Conservation (phyloP, 1,139 yeast species). For the Pichia sp. region DNA sequence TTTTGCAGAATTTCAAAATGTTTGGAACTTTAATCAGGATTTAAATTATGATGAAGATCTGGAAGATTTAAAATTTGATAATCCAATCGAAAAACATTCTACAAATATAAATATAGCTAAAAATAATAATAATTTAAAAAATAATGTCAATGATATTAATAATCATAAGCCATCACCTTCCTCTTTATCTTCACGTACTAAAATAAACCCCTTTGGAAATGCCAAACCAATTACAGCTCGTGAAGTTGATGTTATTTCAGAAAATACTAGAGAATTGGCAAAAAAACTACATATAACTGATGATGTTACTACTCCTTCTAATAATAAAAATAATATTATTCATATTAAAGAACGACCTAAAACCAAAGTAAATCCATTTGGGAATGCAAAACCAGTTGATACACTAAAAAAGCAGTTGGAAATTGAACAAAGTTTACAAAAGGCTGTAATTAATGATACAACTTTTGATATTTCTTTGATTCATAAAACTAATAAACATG, state of each 20-base stretch:
- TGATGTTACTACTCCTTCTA: conserved; percentile 24
- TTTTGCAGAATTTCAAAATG: conserved; percentile 12
- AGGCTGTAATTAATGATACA: conserved; percentile 47
- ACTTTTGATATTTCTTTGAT: conserved; percentile 40
- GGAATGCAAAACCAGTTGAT: conserved; percentile 50
- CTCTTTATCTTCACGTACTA: background rate
- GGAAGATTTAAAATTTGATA: conserved; percentile 22
- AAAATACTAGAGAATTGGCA: conserved; percentile 13
- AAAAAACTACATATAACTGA: background rate
- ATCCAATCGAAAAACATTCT: background rate
- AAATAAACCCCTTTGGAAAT: background rate
- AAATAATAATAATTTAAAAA: no score
- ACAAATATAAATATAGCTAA: no score
- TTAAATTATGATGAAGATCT: conserved; percentile 24
- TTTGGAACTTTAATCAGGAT: conserved; percentile 22
- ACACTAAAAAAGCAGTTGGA: conserved; percentile 41
- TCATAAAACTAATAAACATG: conserved; percentile 8
- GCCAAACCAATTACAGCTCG: conserved; percentile 7
- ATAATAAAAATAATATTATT: conserved; percentile 3
- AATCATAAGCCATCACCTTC: background rate
- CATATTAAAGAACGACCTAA: conserved; percentile 30
- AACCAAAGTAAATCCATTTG: conserved; percentile 46
- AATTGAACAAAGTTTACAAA: conserved; percentile 42
- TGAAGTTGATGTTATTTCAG: conserved; percentile 11
- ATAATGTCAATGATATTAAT: no score